Evolutionary conservation across 495 filamentous ascomycete species (phyloP), one percentile per base, ranked within the genome.

Genomic region (Penicillium odoratum): DNA sequence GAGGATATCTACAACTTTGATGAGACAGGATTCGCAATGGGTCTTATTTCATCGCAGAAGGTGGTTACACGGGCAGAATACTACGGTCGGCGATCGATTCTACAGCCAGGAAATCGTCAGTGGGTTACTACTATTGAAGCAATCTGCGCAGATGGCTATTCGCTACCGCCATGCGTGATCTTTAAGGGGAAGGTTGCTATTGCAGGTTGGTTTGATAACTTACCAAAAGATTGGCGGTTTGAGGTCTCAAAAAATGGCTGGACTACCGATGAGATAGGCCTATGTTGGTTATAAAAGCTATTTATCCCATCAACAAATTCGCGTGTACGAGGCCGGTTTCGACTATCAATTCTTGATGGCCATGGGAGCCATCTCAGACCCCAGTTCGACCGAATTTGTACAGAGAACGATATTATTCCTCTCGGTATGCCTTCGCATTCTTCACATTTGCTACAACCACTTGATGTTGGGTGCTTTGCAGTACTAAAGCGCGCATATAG

Each of bases 1-100:
- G 34, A 56, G 31, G 46, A 58, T 58, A 53, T 53, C 31, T 53
- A 53, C 21, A 58, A 58, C 33, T 53, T 58, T 43, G 21, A 53
- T 42, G 13, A 58, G 29, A 51, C 48, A 3, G 30, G 55, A 0
- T 51, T 57, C 16, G 42, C 21, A 10, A 57, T 51, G 13, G 36
- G 38, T 13, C n/a, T 57, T 28, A 47, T 38, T 33, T 34, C 48
- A 2, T 5, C 29, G 5, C 2, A 15, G 25, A 51, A 51, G 16
- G 48, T 52, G 4, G 25, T 30, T 52, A 57, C 31, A 4, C 3
- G 31, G 2, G 21, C 30, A 0, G 38, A 46, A 36, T 7, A 36
- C 48, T 42, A 38, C 52, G 42, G 54, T 48, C 61, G 58, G 40
- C 49, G 55, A 46, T 66, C 29, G 1, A 6, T 48, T 1, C 31